Conservation (phyloP, 345 rosid genomes). For the Hibiscus trionum region DNA sequence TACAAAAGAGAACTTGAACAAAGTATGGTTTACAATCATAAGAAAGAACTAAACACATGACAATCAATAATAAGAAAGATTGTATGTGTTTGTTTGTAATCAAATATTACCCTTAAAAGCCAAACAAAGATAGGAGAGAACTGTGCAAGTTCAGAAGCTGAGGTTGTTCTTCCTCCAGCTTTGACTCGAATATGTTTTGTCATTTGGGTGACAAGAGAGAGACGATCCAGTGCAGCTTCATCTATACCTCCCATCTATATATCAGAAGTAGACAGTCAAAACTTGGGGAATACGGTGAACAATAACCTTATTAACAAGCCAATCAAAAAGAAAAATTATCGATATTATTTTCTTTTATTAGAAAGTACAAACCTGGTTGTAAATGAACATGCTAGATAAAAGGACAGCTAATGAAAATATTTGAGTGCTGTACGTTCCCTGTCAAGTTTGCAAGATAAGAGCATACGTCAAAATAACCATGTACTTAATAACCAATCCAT, state of each 20-base stretch:
- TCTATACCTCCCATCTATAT: constrained; percentile 93
- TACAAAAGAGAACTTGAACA: background rate
- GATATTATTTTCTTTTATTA: background rate
- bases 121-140: constrained; percentile 97
- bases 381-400: constrained; percentile 92
- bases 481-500: background rate
- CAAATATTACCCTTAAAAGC: constrained; percentile 76
- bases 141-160: constrained; percentile 82
- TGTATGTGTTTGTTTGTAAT: background rate
- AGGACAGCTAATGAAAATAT: constrained; percentile 95
- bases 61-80: background rate
- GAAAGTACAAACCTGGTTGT: constrained; percentile 66
- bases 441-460: constrained; percentile 11
- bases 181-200: constrained; percentile 93
- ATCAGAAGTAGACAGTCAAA: constrained; percentile 3
- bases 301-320: background rate
- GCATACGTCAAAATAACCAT: background rate
- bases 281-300: background rate
- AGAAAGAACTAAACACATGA: background rate
- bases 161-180: constrained; percentile 63
- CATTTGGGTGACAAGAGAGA: constrained; percentile 95
- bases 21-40: background rate
- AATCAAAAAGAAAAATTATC: background rate
- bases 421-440: constrained; percentile 99
- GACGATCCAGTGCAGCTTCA: constrained; percentile 91